Percentiles rank a stretch among this genome's conserved stretches.
These are phyloP conservation scores for Coffea humblotiana DNA, from an alignment of 305 asterid species.

Conservation along the genomic window DNA sequence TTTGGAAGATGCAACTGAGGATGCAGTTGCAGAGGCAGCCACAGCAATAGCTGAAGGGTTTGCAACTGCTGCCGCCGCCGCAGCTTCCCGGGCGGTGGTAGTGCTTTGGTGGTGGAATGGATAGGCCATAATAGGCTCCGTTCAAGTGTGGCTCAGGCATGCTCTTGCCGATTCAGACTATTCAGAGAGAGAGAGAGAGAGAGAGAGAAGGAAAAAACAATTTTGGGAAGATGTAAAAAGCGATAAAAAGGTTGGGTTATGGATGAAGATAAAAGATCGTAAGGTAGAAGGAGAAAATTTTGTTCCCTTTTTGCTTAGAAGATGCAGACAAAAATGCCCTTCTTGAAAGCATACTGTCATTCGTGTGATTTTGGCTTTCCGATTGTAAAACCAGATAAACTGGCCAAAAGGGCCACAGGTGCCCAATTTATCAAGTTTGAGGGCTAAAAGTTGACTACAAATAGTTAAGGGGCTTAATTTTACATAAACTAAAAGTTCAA, in stretches of 20 bases:
- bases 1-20: constrained; percentile 67
- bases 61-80: constrained; percentile 55
- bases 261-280: background rate
- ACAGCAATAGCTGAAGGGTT: constrained; percentile 70
- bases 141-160: constrained; percentile 50
- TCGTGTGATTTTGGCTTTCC: too few relatives aligned
- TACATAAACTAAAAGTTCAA: too few relatives aligned
- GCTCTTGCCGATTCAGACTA: background rate
- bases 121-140: constrained; percentile 88
- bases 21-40: constrained; percentile 59
- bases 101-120: constrained; percentile 44
- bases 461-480: too few relatives aligned
- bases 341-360: too few relatives aligned
- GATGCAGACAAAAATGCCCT: too few relatives aligned
- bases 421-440: too few relatives aligned
- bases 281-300: background rate
- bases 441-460: too few relatives aligned
- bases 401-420: too few relatives aligned
- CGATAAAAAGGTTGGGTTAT: background rate
- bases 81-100: constrained; percentile 63
- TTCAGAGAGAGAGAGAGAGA: too few relatives aligned
- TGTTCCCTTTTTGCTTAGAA: too few relatives aligned
- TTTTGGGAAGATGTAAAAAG: background rate
- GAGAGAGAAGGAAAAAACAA: background rate
- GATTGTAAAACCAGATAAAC: too few relatives aligned